Base-by-base conservation (phyloP, 352 stramenopile genomes). In the Pythium oligandrum region DNA sequence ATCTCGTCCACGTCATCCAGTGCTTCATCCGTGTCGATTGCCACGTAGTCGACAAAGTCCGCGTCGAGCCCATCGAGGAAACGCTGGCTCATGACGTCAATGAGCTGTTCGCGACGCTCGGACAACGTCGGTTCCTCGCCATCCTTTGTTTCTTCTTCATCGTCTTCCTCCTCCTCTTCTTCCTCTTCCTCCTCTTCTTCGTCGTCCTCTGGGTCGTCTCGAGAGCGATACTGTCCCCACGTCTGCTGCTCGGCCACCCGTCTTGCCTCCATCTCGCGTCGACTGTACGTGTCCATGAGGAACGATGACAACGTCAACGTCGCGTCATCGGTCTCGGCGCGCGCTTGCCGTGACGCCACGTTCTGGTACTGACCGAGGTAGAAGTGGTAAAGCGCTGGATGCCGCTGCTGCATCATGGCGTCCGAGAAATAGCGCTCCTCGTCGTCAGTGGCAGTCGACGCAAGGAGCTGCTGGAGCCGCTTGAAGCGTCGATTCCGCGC, bases 351-450 rank as follows among this genome's bases (percentile, higher is more conserved):
- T 7, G 59, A 63, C 42, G 52, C 52, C 4, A 62, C 61, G 36
- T 67, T 68, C 33, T 82, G 38, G 55, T 90, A 94, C 48, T 89
- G 80, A 0, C 83, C 83, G 30, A 94, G 55, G 51, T 92, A 78
- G 50, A 94, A 83, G 59, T 94, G 79, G 50, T 87, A 94, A n/a
- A 94, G 58, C 48, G 79, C 81, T 1, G 83, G 83, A 55, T 66
- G 87, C 34, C 83, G 79, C 54, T 86, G 71, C 63, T 94, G 78
- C 78, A 94, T 94, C 60, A 74, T 78, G 30, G 71, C 70, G 57
- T 92, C 81, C 6, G 81, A 92, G 55, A 94, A 94, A 60, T 87
- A 94, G 40, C 54, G 62, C 54, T 83, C 70, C 17, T 62, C 58
- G 4, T 32, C 33, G 26, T 4, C 11, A 43, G 31, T n/a, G 36